Evolutionary conservation across 106 monocot genomes (phyloP), one percentile per base, ranked within the genome.

Genomic region (Dactylorhiza incarnata): DNA sequence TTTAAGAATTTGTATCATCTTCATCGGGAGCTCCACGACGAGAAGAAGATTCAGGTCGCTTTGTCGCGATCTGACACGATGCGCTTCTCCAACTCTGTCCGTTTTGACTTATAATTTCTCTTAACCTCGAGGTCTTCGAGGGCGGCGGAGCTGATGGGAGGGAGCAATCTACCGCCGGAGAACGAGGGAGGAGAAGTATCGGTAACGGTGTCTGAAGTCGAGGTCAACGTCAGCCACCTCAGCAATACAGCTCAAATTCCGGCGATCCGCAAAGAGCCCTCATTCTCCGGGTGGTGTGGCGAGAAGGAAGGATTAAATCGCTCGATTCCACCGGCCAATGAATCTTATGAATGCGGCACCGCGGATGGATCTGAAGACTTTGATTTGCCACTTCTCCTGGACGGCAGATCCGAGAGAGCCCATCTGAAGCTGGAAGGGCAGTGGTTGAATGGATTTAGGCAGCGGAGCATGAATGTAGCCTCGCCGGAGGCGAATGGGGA

Each of bases 221-320:
- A 56, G 50, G 69, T 5, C 17, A 59, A 10, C 50, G 65, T 0
- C 6, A 56, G 17, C 50, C 44, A 49, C 44, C 17, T 69, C 14
- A 44, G 16, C 0, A 26, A 22, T 8, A 74, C 22, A 17, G 16
- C 48, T 3, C 5, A 13, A 12, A 26, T n/a, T 19, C 78, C 81
- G 48, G 24, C 15, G 75, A 49, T 88, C 11, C 78, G 65, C 5
- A 84, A 66, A 77, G 95, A 92, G 76, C 95, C 86, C 6, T 95
- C 92, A 0, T 92, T 92, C 74, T 86, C 95, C 8, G 70, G 86
- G 49, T 92, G 89, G 89, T 90, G 87, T 81, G 77, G 77, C 20
- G 65, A 65, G 26, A 84, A 85, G 26, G 74, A 83, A 65, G 83
- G 68, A 19, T 7, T 67, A 69, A 17, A 25, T 44, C 12, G 24